phyloP scores from a whole-genome alignment of 2,329 filamentous ascomycete species.

The Cladosporium sp. region DNA sequence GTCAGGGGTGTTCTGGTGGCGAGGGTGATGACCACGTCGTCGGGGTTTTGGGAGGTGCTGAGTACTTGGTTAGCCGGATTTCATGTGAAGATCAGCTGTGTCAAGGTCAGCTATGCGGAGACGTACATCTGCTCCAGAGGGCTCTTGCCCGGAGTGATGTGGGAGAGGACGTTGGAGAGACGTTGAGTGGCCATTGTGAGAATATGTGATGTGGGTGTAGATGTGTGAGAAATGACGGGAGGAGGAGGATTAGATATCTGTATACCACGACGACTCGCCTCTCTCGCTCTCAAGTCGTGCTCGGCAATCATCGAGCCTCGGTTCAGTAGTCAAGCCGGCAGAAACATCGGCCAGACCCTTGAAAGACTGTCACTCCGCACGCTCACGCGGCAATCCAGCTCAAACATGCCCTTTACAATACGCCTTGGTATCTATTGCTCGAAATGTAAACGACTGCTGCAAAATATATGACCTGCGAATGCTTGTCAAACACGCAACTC shows the following conservation, averaged over 20 bases:
- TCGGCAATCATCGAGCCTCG: slow-evolving; percentile 10
- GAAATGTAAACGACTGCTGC: slow-evolving; percentile 17
- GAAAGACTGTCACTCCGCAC: no score
- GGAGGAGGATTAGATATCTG: slow-evolving; percentile 6
- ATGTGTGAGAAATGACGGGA: neutral
- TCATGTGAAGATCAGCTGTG: slow-evolving; percentile 45
- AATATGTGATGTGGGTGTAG: slow-evolving; percentile 7
- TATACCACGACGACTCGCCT: neutral
- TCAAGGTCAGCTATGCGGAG: slow-evolving; percentile 64
- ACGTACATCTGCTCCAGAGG: slow-evolving; percentile 73
- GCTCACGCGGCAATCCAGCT: no score
- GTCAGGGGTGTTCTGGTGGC: slow-evolving; percentile 83
- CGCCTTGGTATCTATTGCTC: no score
- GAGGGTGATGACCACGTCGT: slow-evolving; percentile 94
- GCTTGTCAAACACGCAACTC: slow-evolving; percentile 23
- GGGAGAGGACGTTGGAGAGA: slow-evolving; percentile 80
- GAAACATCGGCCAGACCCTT: neutral
- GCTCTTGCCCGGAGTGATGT: slow-evolving; percentile 66
- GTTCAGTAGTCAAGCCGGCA: slow-evolving; percentile 3
- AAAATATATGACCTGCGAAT: slow-evolving; percentile 20
- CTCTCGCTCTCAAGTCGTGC: neutral
- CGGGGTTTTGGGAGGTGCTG: slow-evolving; percentile 71
- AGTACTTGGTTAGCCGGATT: slow-evolving; percentile 11
- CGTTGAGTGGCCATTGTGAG: slow-evolving; percentile 73
- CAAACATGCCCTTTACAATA: slow-evolving; percentile 4